Percentiles rank a stretch among this genome's conserved stretches.
These are phyloP conservation scores for Paecilomyces formosus DNA, from an alignment of 2,329 filamentous ascomycete species.

Conservation along the genomic window DNA sequence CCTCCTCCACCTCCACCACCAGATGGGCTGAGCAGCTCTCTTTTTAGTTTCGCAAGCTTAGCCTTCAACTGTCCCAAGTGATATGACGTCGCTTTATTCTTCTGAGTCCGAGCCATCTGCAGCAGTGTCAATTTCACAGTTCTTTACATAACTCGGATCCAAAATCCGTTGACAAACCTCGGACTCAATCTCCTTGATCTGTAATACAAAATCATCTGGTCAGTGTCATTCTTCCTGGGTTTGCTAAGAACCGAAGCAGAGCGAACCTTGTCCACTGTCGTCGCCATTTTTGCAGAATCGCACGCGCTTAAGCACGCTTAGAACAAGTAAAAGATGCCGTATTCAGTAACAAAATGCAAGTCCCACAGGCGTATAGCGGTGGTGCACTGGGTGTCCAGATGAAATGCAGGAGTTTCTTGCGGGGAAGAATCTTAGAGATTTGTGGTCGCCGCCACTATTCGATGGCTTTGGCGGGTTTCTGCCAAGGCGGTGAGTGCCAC, in stretches of 20 bases:
- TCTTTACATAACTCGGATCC: constrained; percentile 1
- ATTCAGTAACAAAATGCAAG: neutral
- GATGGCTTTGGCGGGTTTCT: neutral
- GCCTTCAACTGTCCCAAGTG: constrained; percentile 92
- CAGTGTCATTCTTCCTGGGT: constrained; percentile 19
- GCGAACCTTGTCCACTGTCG: constrained; percentile 86
- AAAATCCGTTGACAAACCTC: constrained; percentile 56
- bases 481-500: neutral
- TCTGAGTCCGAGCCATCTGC: constrained; percentile 92
- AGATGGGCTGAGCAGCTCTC: constrained; percentile 81
- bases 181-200: constrained; percentile 96
- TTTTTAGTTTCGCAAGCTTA: constrained; percentile 95
- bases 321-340: constrained; percentile 2
- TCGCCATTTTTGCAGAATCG: constrained; percentile 59
- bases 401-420: neutral
- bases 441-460: neutral
- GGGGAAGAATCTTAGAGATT: constrained; percentile 14
- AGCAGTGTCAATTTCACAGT: constrained; percentile 9
- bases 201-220: constrained; percentile 22
- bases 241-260: constrained; percentile 6
- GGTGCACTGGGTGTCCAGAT: neutral
- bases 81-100: constrained; percentile 92
- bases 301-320: neutral
- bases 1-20: constrained; percentile 75
- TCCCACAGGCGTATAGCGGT: neutral